Evolutionary conservation across 768 basidiomycete species (phyloP).

Genomic region (Psilocybe azurescens): DNA sequence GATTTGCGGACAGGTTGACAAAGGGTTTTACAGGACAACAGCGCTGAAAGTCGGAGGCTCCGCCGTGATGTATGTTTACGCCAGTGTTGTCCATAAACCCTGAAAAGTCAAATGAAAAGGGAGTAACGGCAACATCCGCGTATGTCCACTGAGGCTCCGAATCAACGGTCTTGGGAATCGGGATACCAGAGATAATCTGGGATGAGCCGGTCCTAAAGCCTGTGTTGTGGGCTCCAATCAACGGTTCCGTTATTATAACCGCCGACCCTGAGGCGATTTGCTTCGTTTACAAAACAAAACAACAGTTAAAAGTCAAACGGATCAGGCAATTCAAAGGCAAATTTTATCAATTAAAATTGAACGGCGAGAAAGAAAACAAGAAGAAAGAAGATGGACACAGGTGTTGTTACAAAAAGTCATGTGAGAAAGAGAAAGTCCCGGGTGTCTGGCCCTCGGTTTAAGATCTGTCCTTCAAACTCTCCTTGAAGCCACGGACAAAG

Average conservation of each 20-base stretch:
- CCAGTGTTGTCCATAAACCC: conserved; percentile 13
- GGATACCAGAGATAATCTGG: no score
- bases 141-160: conserved; percentile 9
- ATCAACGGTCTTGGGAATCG: not conserved
- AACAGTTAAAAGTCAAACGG: not conserved
- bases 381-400: conserved; percentile 13
- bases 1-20: not conserved
- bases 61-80: not conserved
- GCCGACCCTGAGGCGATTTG: conserved; percentile 12
- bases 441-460: conserved; percentile 18
- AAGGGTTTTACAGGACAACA: not conserved
- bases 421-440: conserved; percentile 8
- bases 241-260: not conserved
- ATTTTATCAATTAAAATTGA: conserved; percentile 10
- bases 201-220: conserved; percentile 5
- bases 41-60: not conserved
- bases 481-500: conserved; percentile 71
- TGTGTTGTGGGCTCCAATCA: not conserved
- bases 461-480: conserved; percentile 48
- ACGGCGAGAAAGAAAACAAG: conserved; percentile 10
- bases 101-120: conserved; percentile 19
- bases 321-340: conserved; percentile 7
- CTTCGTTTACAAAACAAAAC: not conserved
- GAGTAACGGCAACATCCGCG: conserved; percentile 17
- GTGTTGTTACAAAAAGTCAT: conserved; percentile 18